Conservation (phyloP, 352 stramenopile genomes). For the Achlya hypogyna region DNA sequence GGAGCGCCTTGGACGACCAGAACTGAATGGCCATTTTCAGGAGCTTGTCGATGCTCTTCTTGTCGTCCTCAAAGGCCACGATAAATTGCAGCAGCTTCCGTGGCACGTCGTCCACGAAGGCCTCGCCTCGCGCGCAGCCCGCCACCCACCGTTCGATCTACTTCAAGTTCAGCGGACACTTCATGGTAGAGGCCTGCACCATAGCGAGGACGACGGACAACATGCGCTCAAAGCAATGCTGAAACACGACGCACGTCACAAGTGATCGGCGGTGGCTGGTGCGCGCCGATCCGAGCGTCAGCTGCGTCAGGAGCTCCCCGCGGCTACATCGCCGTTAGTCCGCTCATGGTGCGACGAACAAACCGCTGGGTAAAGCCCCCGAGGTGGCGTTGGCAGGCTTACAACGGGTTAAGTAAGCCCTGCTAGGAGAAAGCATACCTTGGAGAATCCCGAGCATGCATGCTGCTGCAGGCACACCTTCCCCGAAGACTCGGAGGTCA, state of each 20-base stretch:
- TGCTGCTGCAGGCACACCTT: background rate
- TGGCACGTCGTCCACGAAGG: background rate
- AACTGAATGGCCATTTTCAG: slow-evolving; percentile 3
- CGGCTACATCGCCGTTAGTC: background rate
- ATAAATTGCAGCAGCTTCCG: slow-evolving; percentile 5
- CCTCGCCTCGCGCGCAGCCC: background rate
- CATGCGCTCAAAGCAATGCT: background rate
- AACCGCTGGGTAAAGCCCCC: background rate
- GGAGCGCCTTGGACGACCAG: slow-evolving; percentile 9
- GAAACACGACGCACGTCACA: background rate
- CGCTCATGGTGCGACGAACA: background rate
- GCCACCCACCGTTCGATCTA: background rate
- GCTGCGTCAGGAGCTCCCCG: background rate
- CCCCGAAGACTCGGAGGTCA: background rate
- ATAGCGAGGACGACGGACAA: background rate
- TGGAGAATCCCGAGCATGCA: slow-evolving; percentile 11
- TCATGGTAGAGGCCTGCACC: background rate
- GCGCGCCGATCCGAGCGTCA: background rate
- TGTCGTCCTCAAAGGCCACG: slow-evolving; percentile 9
- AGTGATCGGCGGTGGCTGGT: slow-evolving; percentile 11
- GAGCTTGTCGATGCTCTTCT: slow-evolving; percentile 15
- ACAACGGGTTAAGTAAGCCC: background rate
- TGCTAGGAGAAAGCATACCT: background rate
- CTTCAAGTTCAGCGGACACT: background rate
- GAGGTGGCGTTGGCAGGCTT: background rate